Conservation (phyloP, 805 yeast species). For the Kurtzmaniella cleridarum region DNA sequence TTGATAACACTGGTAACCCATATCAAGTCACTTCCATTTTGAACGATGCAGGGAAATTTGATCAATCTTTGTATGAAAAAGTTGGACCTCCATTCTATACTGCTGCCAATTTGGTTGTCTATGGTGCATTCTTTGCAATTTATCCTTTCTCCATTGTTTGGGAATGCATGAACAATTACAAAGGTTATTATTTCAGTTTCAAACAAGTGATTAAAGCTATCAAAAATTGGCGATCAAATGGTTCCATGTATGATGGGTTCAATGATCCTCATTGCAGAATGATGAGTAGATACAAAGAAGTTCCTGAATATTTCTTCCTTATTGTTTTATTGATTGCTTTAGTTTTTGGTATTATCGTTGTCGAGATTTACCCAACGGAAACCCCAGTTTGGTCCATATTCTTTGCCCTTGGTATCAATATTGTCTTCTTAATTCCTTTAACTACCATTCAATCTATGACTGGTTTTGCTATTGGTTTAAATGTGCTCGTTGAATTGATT, state of each 20-base stretch:
- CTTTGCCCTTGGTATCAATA: slow-evolving; percentile 28
- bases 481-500: slow-evolving; percentile 32
- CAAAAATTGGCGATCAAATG: slow-evolving; percentile 10
- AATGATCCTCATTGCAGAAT: slow-evolving; percentile 27
- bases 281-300: slow-evolving; percentile 30
- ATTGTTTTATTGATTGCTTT: slow-evolving; percentile 20
- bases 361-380: slow-evolving; percentile 24
- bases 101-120: slow-evolving; percentile 47
- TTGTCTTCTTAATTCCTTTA: slow-evolving; percentile 28
- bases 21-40: neutral
- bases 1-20: neutral
- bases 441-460: slow-evolving; percentile 24
- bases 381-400: slow-evolving; percentile 35
- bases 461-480: slow-evolving; percentile 28
- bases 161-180: slow-evolving; percentile 7
- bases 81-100: slow-evolving; percentile 55
- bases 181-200: neutral
- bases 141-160: slow-evolving; percentile 20
- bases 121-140: slow-evolving; percentile 37
- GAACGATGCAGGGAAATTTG: slow-evolving; percentile 17
- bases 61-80: slow-evolving; percentile 32
- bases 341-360: slow-evolving; percentile 28
- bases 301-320: slow-evolving; percentile 28
- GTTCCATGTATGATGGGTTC: slow-evolving; percentile 26
- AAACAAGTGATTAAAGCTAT: neutral